A percentile compares a stretch with the other conserved stretches of the same genome.
Conservation (phyloP, 345 rosid genomes). For the Hibiscus mutabilis region DNA sequence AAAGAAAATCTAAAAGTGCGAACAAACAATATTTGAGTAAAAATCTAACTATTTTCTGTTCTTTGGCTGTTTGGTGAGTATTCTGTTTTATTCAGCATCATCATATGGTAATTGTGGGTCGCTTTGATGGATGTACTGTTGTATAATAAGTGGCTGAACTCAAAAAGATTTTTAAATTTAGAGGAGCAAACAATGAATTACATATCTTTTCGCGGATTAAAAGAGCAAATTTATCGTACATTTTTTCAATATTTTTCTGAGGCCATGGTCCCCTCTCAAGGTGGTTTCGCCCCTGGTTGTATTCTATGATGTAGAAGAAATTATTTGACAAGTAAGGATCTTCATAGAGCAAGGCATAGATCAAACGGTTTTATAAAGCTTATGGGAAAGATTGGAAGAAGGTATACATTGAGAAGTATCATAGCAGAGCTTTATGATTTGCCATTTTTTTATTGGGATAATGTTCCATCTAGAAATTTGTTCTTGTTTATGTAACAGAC, state of each 20-base stretch:
- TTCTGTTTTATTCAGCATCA: neutral
- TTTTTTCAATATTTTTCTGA: no score
- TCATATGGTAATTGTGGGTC: constrained; percentile 4
- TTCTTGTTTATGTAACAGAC: no score
- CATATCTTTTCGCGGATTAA: no score
- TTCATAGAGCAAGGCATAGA: constrained; percentile 78
- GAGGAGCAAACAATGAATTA: no score
- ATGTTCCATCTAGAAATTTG: neutral
- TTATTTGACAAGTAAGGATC: constrained; percentile 74
- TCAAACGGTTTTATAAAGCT: constrained; percentile 76
- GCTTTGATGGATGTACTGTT: constrained; percentile 15
- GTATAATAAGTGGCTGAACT: no score
- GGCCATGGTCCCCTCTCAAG: no score
- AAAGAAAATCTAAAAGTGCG: constrained; percentile 61
- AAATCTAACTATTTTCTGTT: neutral
- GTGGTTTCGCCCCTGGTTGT: neutral
- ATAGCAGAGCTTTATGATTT: neutral
- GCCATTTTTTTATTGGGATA: no score
- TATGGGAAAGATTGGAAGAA: constrained; percentile 86
- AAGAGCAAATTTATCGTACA: no score
- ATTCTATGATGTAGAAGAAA: constrained; percentile 42
- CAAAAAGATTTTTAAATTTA: no score
- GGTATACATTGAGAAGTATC: constrained; percentile 30
- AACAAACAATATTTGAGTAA: constrained; percentile 50
- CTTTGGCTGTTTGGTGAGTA: neutral